phyloP scores from a whole-genome alignment of 1,139 yeast species.

The Suhomyces chickasaworum region DNA sequence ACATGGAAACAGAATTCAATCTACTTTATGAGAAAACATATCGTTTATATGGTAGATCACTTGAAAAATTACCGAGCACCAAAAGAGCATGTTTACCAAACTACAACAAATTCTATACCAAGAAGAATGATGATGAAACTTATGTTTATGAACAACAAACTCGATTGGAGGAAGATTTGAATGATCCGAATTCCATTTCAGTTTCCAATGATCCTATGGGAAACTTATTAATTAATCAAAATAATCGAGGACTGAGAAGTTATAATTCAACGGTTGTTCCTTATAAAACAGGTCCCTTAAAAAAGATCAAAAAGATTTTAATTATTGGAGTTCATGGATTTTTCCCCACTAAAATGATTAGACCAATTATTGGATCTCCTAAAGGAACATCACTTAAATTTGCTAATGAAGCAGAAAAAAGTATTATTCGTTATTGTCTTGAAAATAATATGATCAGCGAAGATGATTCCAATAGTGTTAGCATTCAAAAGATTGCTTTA shows the following conservation, averaged over 20 bases:
- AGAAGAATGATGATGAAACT: conserved; percentile 16
- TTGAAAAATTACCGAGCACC: conserved; percentile 39
- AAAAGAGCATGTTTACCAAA: conserved; percentile 50
- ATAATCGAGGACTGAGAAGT: conserved; percentile 7
- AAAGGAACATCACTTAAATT: conserved; percentile 89
- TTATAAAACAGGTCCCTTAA: conserved; percentile 35
- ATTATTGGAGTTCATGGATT: conserved; percentile 96
- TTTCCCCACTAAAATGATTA: conserved; percentile 81
- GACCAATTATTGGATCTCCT: conserved; percentile 89
- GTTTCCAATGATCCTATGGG: conserved; percentile 50
- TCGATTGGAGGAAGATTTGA: conserved; percentile 31
- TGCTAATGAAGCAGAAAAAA: conserved; percentile 82
- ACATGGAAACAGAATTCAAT: conserved; percentile 39
- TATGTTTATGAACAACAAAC: conserved; percentile 26
- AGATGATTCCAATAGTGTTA: conserved; percentile 46
- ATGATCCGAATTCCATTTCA: conserved; percentile 39
- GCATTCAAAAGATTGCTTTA: conserved; percentile 85
- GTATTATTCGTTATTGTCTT: conserved; percentile 72
- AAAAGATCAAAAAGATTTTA: conserved; percentile 54
- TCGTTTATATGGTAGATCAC: conserved; percentile 42
- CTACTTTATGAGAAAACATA: conserved; percentile 43
- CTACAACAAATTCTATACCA: conserved; percentile 36
- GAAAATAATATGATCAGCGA: conserved; percentile 49
- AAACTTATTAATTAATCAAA: conserved; percentile 42
- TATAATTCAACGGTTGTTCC: conserved; percentile 31